Base-by-base conservation (phyloP, 176 grass and related monocot species). In the Oryza officinalis region DNA sequence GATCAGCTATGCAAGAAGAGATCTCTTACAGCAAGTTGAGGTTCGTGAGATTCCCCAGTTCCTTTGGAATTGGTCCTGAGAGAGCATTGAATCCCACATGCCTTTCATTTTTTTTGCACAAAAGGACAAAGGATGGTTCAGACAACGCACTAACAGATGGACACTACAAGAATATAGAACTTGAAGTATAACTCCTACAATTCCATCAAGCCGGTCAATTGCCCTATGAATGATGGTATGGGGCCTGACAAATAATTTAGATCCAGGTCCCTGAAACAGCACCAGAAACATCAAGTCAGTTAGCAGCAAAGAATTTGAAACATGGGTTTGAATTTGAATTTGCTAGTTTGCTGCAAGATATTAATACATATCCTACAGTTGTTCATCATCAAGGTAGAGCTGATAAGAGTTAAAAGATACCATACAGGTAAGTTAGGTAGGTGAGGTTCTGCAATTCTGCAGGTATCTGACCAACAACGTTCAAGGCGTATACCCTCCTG, bases 161-260 rank as follows among this genome's bases (percentile, higher is more conserved):
- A 80, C 17, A 10, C 26, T 3, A 50, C 13, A 22, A 5, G 11
- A 76, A 68, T 27, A 6, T 30, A 75, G 2, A 38, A 80, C 31
- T 27, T 32, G 10, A 27, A 80, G 17, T 54, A 4, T 57, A 66
- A 30, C 59, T 49, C 81, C 15, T 82, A 94, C 89, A 91, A 49
- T 77, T 89, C 84, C 70, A 78, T 72, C 92, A 94, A 72, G 32
- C 41, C 67, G 75, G 87, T 85, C 50, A 94, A 72, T 66, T 94
- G 74, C 18, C 89, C 89, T 2, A 94, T 68, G 63, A 94, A 94
- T 82, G 92, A 81, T 10, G 92, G 92, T 47, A 94, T 27, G 5
- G 83, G 65, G 65, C 87, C 92, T 4, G 77, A 85, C 79, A 94
- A 76, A 27, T 87, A 91, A 71, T 91, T 94, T 71, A 72, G 84